Evolutionary conservation across 495 filamentous ascomycete genomes (phyloP).

Genomic region (Cercophora samala): DNA sequence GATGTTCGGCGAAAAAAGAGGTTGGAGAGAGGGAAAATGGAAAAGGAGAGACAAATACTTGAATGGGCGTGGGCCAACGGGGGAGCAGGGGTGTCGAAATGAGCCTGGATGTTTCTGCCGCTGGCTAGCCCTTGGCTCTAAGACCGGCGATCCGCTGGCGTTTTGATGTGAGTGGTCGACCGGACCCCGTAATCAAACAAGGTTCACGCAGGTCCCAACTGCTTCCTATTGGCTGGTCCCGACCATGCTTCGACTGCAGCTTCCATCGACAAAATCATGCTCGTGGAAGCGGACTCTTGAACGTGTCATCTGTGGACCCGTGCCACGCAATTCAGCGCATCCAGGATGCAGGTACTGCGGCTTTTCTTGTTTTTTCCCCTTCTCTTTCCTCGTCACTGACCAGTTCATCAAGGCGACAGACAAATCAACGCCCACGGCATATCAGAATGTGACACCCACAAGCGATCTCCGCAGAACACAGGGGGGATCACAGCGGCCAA

Average conservation of each 20-base stretch:
- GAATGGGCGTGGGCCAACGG: conserved; percentile 14
- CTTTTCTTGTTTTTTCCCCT: not conserved
- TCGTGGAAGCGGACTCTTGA: conserved; percentile 4
- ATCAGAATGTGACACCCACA: not conserved
- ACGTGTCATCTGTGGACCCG: conserved; percentile 13
- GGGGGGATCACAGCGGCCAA: not conserved
- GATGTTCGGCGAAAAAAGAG: conserved; percentile 20
- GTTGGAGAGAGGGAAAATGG: conserved; percentile 22
- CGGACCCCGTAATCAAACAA: conserved; percentile 19
- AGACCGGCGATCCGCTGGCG: conserved; percentile 19
- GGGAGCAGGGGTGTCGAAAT: conserved; percentile 23
- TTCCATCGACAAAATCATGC: not conserved
- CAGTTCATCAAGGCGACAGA: too few species aligned
- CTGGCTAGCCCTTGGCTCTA: conserved; percentile 10
- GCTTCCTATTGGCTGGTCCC: conserved; percentile 3
- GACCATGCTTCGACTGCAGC: not conserved
- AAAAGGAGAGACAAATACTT: conserved; percentile 16
- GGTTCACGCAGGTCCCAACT: conserved; percentile 31
- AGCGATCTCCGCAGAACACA: not conserved
- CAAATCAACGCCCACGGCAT: not conserved
- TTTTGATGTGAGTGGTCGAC: conserved; percentile 20
- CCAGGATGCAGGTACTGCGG: not conserved
- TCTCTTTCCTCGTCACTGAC: too few species aligned
- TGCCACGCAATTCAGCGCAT: conserved; percentile 10
- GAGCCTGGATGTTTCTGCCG: conserved; percentile 22